Conservation (phyloP, 1,284 basidiomycete genomes). For the Malassezia pachydermatis region DNA sequence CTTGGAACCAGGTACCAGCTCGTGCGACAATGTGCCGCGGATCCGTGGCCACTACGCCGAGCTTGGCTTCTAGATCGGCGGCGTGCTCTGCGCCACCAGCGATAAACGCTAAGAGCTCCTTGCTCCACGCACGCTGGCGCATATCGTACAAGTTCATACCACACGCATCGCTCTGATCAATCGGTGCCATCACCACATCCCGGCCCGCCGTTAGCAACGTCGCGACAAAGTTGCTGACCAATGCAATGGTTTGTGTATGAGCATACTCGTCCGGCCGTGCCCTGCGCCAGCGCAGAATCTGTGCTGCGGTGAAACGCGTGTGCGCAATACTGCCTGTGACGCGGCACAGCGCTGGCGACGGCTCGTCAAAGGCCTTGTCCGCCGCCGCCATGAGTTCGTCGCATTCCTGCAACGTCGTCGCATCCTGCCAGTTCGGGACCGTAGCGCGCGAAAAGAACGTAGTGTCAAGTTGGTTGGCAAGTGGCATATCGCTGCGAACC, state of each 20-base stretch:
- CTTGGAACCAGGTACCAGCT: slow-evolving; percentile 62
- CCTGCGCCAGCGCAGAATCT: slow-evolving; percentile 63
- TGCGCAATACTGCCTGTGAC: slow-evolving; percentile 74
- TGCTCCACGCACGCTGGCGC: slow-evolving; percentile 51
- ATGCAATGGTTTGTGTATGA: slow-evolving; percentile 61
- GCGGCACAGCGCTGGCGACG: background rate
- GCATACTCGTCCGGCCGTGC: slow-evolving; percentile 58
- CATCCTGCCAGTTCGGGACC: slow-evolving; percentile 86
- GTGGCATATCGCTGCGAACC: slow-evolving; percentile 54
- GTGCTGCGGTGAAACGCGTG: slow-evolving; percentile 75
- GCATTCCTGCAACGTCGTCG: slow-evolving; percentile 69
- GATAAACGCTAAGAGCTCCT: slow-evolving; percentile 43
- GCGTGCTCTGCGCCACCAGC: slow-evolving; percentile 54
- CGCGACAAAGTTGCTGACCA: slow-evolving; percentile 73
- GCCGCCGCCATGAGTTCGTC: slow-evolving; percentile 53
- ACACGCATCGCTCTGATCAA: slow-evolving; percentile 62
- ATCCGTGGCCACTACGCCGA: slow-evolving; percentile 66
- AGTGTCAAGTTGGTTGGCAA: slow-evolving; percentile 53
- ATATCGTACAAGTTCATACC: slow-evolving; percentile 68
- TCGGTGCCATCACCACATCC: slow-evolving; percentile 23
- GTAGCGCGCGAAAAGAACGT: slow-evolving; percentile 61
- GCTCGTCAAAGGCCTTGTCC: background rate
- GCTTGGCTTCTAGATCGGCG: slow-evolving; percentile 59
- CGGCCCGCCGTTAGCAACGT: slow-evolving; percentile 59
- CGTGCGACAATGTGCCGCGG: slow-evolving; percentile 60